Evolutionary conservation across 2,329 filamentous ascomycete genomes (phyloP).

Genomic region (Canariomyces notabilis): DNA sequence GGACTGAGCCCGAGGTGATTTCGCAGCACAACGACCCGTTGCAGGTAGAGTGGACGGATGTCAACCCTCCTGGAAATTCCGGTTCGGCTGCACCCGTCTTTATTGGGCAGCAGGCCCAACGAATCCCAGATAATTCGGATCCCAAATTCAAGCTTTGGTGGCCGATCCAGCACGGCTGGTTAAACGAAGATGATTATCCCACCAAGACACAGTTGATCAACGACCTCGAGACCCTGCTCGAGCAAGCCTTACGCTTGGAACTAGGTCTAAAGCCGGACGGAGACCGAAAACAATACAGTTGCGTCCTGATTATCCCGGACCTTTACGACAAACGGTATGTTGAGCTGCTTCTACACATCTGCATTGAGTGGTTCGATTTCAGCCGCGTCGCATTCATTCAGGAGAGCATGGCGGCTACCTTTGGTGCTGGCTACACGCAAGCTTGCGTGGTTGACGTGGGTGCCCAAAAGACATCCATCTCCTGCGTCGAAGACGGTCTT

Average conservation of each 20-base stretch:
- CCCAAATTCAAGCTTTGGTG: slow-evolving; percentile 91
- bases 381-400: slow-evolving; percentile 89
- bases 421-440: slow-evolving; percentile 89
- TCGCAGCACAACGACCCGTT: slow-evolving; percentile 91
- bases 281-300: slow-evolving; percentile 86
- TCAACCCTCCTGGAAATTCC: slow-evolving; percentile 61
- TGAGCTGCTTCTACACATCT: slow-evolving; percentile 74
- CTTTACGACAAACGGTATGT: slow-evolving; percentile 94
- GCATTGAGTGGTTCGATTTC: slow-evolving; percentile 87
- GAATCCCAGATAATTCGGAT: slow-evolving; percentile 82
- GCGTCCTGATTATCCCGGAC: slow-evolving; percentile 95
- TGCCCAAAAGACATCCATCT: slow-evolving; percentile 94
- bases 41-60: slow-evolving; percentile 92
- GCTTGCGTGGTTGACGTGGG: slow-evolving; percentile 95
- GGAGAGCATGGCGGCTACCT: slow-evolving; percentile 90
- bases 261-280: slow-evolving; percentile 71
- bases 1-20: slow-evolving; percentile 78
- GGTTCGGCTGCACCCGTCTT: slow-evolving; percentile 60
- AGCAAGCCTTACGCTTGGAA: slow-evolving; percentile 81
- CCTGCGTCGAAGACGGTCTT: slow-evolving; percentile 94
- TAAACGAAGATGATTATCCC: slow-evolving; percentile 85
- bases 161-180: slow-evolving; percentile 80
- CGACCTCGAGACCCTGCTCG: slow-evolving; percentile 81
- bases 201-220: slow-evolving; percentile 76
- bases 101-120: slow-evolving; percentile 73